Percentiles rank a stretch among this genome's conserved stretches.
Conservation (phyloP, 352 stramenopile genomes). For the Hyaloperonospora brassicae region DNA sequence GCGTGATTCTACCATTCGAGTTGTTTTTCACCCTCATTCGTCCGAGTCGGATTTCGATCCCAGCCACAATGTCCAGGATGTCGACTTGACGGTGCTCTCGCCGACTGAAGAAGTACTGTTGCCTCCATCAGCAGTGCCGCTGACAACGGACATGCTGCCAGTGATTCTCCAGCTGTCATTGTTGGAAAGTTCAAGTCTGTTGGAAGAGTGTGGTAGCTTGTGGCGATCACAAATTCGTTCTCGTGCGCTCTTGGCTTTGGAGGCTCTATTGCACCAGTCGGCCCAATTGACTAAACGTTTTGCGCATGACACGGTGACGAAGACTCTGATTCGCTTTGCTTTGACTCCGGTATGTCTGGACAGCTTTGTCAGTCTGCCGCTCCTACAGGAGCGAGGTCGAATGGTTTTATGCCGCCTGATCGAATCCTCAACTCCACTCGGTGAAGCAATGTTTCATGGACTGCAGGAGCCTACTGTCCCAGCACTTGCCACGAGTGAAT, state of each 20-base stretch:
- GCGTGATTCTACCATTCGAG: conserved; percentile 52
- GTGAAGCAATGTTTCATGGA: conserved; percentile 67
- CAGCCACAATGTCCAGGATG: conserved; percentile 78
- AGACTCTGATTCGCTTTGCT: conserved; percentile 49
- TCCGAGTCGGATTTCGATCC: conserved; percentile 59
- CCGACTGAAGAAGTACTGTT: conserved; percentile 77
- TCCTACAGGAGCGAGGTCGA: conserved; percentile 71
- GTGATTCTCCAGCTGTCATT: conserved; percentile 77
- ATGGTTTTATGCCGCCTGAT: conserved; percentile 83
- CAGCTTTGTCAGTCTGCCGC: conserved; percentile 64
- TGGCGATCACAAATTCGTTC: conserved; percentile 84
- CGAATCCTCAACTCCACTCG: conserved; percentile 72
- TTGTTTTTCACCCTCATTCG: conserved; percentile 63
- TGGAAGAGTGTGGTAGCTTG: conserved; percentile 65
- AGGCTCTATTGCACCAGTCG: conserved; percentile 63
- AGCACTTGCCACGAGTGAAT: conserved; percentile 16
- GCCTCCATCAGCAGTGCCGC: conserved; percentile 32
- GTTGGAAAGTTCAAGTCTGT: conserved; percentile 55
- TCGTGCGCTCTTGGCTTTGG: conserved; percentile 63
- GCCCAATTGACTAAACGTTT: conserved; percentile 33
- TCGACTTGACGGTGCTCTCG: conserved; percentile 53
- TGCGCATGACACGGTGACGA: conserved; percentile 32
- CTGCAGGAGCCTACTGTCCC: conserved; percentile 49
- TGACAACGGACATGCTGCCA: conserved; percentile 74
- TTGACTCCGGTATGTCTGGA: conserved; percentile 57